Evolutionary conservation across 2,329 filamentous ascomycete species (phyloP).

Genomic region (Phaeosphaeriaceae sp.): DNA sequence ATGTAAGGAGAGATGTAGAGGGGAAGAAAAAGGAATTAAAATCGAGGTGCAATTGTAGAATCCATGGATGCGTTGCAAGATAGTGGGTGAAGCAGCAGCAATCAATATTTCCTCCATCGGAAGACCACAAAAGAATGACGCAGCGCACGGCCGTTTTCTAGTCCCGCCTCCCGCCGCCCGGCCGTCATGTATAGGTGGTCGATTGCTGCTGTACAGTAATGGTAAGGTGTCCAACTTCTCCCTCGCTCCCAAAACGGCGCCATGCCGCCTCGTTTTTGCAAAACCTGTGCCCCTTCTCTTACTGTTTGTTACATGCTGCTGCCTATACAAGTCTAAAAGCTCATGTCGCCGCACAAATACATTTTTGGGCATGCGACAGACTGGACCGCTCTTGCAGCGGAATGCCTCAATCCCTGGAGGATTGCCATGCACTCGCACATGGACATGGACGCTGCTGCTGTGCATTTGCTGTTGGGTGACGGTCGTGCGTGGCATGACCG

Average conservation of each 20-base stretch:
- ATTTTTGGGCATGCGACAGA: constrained; percentile 47
- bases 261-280: constrained; percentile 8
- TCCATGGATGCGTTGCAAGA: not conserved
- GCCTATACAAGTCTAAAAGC: too few relatives aligned
- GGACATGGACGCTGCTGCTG: constrained; percentile 43
- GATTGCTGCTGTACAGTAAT: not conserved
- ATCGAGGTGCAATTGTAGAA: not conserved
- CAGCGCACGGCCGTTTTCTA: constrained; percentile 5
- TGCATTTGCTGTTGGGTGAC: constrained; percentile 41
- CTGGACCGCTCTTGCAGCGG: constrained; percentile 37
- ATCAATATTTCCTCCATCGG: constrained; percentile 9
- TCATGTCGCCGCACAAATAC: constrained; percentile 43
- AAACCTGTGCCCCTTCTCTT: constrained; percentile 2
- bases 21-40: not conserved
- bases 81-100: constrained; percentile 1
- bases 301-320: too few relatives aligned
- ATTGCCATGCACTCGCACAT: constrained; percentile 25
- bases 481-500: constrained; percentile 52
- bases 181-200: too few relatives aligned
- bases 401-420: constrained; percentile 29
- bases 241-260: constrained; percentile 1
- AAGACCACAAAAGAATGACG: constrained; percentile 16
- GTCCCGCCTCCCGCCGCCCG: not conserved
- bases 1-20: too few relatives aligned
- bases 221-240: constrained; percentile 20